Evolutionary conservation across 2,329 filamentous ascomycete species (phyloP).

Genomic region (Cercospora zeae-maydis): DNA sequence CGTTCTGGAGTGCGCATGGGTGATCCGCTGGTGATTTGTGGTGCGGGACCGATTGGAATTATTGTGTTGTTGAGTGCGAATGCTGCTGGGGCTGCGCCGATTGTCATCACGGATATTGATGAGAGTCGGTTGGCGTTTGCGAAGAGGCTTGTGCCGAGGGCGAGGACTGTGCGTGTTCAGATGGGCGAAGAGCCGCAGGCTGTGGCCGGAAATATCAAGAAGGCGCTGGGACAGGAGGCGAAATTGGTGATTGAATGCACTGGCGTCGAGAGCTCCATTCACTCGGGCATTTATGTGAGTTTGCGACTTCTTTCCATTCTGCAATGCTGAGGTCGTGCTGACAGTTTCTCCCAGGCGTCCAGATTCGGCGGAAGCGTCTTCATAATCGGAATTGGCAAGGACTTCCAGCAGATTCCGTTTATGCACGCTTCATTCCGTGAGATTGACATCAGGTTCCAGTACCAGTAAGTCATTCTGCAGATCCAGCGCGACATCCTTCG

Average conservation of each 20-base stretch:
- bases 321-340: neutral
- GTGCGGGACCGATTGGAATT: conserved; percentile 40
- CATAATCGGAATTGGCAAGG: conserved; percentile 39
- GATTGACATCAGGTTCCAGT: conserved; percentile 42
- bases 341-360: conserved; percentile 25
- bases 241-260: conserved; percentile 38
- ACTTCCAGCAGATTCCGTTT: conserved; percentile 40
- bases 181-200: conserved; percentile 38
- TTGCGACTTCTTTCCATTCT: neutral
- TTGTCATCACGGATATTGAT: conserved; percentile 46
- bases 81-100: conserved; percentile 44
- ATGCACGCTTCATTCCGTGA: conserved; percentile 39
- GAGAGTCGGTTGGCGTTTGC: conserved; percentile 40
- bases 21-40: conserved; percentile 38
- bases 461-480: conserved; percentile 23
- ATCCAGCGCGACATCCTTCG: no score
- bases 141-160: conserved; percentile 37
- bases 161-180: conserved; percentile 38
- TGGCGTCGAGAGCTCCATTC: conserved; percentile 35
- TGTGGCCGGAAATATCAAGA: conserved; percentile 37
- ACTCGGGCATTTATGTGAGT: conserved; percentile 35
- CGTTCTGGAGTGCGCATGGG: conserved; percentile 41
- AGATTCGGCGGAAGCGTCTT: conserved; percentile 39
- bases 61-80: conserved; percentile 43
- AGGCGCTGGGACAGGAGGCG: conserved; percentile 34